Base-by-base conservation (phyloP, 371 early-diverging fungal species). In the Chytridiales sp. region DNA sequence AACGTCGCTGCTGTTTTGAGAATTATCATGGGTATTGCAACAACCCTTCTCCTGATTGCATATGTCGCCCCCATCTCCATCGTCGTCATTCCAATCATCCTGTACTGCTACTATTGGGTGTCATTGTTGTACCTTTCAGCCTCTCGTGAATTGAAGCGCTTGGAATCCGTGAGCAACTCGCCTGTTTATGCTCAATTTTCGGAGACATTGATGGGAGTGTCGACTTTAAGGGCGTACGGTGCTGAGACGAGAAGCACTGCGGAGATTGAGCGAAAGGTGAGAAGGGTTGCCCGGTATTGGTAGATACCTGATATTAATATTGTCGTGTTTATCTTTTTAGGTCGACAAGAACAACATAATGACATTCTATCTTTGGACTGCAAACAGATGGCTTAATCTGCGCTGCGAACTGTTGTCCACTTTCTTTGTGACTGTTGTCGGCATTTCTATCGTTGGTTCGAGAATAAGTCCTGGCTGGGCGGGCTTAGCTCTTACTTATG, bases 361-460 rank as follows among this genome's bases (percentile, higher is more conserved):
- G 56, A 70, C 32, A 66, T 72, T 53, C 64, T 38, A 74, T 87
- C 31, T 8, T 15, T n/a, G 91, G 92, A 85, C 85, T 5, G 82
- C 86, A 41, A 93, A 93, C 76, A 87, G 92, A 44, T 94, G 95
- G 96, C 74, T 94, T n/a, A 85, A 85, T 56, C 68, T 87, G 44
- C 88, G 94, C 38, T 83, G 87, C 15, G 92, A 93, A 39, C 34
- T 82, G 0, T 59, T 86, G 8, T 83, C 87, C 27, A 81, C 90
- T 8, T 56, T 87, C 32, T 84, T 93, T 26, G 74, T 87, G 4
- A 86, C 88, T 69, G 76, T 78, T 55, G 84, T 89, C 36, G 88
- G 89, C 24, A 19, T 83, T 81, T 30, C 70, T 83, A 30, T 56
- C 84, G 30, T 59, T 70, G 46, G 75, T 4, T 53, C 72, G 11